Percentiles rank a stretch among this genome's conserved stretches.
Conservation (phyloP, 495 filamentous ascomycete species). For the Penicillium daleae region DNA sequence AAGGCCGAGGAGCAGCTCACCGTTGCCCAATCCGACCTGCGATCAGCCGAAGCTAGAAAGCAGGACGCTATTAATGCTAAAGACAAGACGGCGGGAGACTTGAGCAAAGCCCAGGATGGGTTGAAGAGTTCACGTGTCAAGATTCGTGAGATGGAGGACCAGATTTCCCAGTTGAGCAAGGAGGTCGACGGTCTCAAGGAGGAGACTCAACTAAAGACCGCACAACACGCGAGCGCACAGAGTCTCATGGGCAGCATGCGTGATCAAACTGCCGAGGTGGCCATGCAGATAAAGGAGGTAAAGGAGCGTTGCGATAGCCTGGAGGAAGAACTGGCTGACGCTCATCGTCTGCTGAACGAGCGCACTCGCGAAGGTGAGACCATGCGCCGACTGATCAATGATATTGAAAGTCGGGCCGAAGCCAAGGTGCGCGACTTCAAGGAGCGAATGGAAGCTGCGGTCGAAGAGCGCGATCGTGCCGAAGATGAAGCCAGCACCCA, state of each 20-base stretch:
- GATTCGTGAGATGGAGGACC: constrained; percentile 72
- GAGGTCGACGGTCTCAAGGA: constrained; percentile 72
- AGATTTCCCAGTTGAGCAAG: constrained; percentile 63
- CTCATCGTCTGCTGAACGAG: constrained; percentile 84
- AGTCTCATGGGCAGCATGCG: constrained; percentile 87
- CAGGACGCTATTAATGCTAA: constrained; percentile 72
- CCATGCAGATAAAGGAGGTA: constrained; percentile 92
- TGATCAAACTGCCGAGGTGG: constrained; percentile 84
- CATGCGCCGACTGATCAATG: constrained; percentile 85
- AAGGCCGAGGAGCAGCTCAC: constrained; percentile 78
- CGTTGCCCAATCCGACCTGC: constrained; percentile 71
- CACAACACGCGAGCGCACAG: constrained; percentile 85
- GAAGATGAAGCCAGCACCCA: constrained; percentile 86
- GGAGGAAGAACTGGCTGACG: constrained; percentile 92
- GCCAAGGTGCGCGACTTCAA: constrained; percentile 83
- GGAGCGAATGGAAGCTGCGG: constrained; percentile 81
- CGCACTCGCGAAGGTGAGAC: constrained; percentile 94
- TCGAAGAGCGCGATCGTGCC: constrained; percentile 89
- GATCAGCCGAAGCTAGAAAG: constrained; percentile 74
- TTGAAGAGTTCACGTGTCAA: constrained; percentile 62
- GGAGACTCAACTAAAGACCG: constrained; percentile 79
- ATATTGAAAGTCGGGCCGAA: constrained; percentile 83
- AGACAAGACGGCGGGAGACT: constrained; percentile 68
- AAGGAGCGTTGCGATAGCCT: constrained; percentile 78
- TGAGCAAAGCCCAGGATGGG: constrained; percentile 72